Evolutionary conservation across 306 rosid species (phyloP).

Genomic region (Dryas drummondii): DNA sequence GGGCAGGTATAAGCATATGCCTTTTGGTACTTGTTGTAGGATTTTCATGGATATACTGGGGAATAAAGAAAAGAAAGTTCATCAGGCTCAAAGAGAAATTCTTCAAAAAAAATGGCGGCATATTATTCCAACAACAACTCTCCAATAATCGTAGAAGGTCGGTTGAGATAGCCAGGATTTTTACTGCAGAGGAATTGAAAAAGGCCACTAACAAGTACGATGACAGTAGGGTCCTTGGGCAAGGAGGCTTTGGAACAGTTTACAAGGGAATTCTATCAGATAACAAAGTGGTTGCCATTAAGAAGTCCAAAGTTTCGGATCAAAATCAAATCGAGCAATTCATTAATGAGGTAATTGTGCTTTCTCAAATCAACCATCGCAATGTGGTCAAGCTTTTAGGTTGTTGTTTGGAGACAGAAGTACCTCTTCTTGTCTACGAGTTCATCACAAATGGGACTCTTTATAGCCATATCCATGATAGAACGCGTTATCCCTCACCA

Average conservation of each 20-base stretch:
- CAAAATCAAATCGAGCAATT: slow-evolving; percentile 13
- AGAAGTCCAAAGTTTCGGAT: slow-evolving; percentile 16
- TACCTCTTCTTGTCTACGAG: slow-evolving; percentile 16
- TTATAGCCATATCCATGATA: not conserved
- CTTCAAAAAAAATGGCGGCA: slow-evolving; percentile 20
- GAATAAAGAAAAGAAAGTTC: slow-evolving; percentile 1
- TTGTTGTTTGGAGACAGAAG: slow-evolving; percentile 25
- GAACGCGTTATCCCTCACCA: not conserved
- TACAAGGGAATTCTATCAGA: slow-evolving; percentile 3
- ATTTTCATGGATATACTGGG: slow-evolving; percentile 15
- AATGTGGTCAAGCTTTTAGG: slow-evolving; percentile 25
- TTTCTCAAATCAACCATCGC: slow-evolving; percentile 17
- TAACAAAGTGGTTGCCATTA: slow-evolving; percentile 11
- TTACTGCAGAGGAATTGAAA: not conserved
- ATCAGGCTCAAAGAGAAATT: slow-evolving; percentile 5
- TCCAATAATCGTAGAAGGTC: not conserved
- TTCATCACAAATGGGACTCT: slow-evolving; percentile 25
- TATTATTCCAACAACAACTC: slow-evolving; percentile 6
- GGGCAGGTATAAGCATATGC: not conserved
- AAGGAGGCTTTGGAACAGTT: slow-evolving; percentile 17
- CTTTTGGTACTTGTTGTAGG: not conserved
- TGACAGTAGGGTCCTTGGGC: slow-evolving; percentile 2
- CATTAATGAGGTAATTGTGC: slow-evolving; percentile 11
- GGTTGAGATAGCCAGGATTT: not conserved
- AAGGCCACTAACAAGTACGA: slow-evolving; percentile 14